Percentiles rank a stretch among this genome's conserved stretches.
These are phyloP conservation scores for Biscutella laevigata DNA, from an alignment of 441 rosid species.

Conservation along the genomic window DNA sequence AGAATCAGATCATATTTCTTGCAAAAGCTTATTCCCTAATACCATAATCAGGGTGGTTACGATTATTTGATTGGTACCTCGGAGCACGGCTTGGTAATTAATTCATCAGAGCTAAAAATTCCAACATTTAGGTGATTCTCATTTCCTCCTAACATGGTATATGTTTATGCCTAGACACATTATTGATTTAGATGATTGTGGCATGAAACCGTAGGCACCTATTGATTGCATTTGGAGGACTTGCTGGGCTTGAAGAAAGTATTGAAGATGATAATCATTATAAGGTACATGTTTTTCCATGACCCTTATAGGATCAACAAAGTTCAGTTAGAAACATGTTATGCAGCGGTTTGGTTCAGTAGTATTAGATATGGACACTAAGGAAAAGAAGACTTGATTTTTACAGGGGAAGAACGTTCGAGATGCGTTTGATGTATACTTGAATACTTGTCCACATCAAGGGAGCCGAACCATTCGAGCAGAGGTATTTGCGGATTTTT, in stretches of 20 bases:
- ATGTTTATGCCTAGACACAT: conserved; percentile 2
- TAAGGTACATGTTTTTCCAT: conserved; percentile 38
- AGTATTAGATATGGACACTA: not conserved
- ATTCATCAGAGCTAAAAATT: conserved; percentile 59
- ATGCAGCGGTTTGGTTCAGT: no score
- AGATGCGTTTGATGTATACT: conserved; percentile 55
- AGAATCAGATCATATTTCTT: not conserved
- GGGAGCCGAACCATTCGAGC: conserved; percentile 96
- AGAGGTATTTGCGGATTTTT: conserved; percentile 43
- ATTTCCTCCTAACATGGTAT: not conserved
- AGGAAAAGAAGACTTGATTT: not conserved
- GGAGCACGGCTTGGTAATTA: conserved; percentile 69
- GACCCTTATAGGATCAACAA: not conserved
- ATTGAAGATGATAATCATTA: conserved; percentile 60
- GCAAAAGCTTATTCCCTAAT: conserved; percentile 10
- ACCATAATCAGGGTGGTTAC: conserved; percentile 68
- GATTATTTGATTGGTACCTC: conserved; percentile 88
- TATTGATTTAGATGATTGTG: not conserved
- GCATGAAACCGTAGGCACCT: conserved; percentile 49
- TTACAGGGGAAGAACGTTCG: conserved; percentile 55
- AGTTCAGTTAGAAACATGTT: not conserved
- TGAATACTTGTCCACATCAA: conserved; percentile 90
- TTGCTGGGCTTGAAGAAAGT: conserved; percentile 90
- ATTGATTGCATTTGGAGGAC: conserved; percentile 94
- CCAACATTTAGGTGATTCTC: conserved; percentile 61